Evolutionary conservation across 805 yeast genomes (phyloP), one percentile per base, ranked within the genome.

Genomic region (Zygotorulaspora danielsina): DNA sequence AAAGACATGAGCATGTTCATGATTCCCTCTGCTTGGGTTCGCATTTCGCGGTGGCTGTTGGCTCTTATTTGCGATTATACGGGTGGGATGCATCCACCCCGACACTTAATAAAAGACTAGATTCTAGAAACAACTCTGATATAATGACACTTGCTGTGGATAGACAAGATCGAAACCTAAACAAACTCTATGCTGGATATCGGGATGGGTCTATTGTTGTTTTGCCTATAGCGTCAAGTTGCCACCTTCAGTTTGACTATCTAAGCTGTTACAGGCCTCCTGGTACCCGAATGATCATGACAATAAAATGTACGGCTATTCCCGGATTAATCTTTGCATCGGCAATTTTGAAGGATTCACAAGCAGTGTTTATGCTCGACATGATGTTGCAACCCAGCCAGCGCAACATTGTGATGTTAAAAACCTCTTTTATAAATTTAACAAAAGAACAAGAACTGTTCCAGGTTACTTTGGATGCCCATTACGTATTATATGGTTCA

Each of bases 401-500:
- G 2, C 21, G 36, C 21, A 20, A 11, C 13, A 18, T 41, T 11
- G 21, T 39, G n/a, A 37, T 29, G 16, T 40, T 55, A 6, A 41
- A 46, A 20, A 50, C 57, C 2, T 25, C 45, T 4, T 41, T 51
- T 32, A 26, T 15, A 3, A 53, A 52, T 34, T 12, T 54, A n/a
- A 44, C 55, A 2, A 46, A 32, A 16, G 49, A 44, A 2, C 45
- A 38, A 2, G 61, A 57, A 36, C 16, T 51, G 2, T 45, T 54
- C 17, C 27, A 40, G 4, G 35, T 49, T 1, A 39, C 55, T 2
- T 11, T 34, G 3, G 50, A 55, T 40, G 57, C 53, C 1, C 37
- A 47, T 2, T 51, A 38, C 29, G 18, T 58, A 3, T 26, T 51
- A 11, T 58, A 58, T 41, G 63, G 63, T 6, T 45, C 48, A 4